These are phyloP conservation scores for Flagelloscypha sp. DNA, from an alignment of 768 basidiomycete species.

Conservation along the genomic window DNA sequence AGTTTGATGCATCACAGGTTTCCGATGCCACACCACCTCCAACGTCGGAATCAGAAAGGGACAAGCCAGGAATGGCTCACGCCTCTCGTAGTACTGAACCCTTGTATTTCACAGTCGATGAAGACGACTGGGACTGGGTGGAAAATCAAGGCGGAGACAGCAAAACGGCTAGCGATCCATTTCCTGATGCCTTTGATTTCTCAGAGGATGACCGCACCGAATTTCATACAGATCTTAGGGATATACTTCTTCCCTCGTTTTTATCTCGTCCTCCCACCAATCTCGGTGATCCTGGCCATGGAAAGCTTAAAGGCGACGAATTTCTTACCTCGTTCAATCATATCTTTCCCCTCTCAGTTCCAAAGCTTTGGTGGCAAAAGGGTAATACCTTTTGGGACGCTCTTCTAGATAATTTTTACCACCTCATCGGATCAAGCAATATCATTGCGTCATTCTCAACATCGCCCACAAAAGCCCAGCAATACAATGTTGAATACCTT, in stretches of 20 bases:
- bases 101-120: conserved; percentile 1
- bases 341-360: conserved; percentile 22
- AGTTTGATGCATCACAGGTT: conserved; percentile 4
- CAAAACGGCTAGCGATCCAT: no score
- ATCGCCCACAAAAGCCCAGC: conserved; percentile 14
- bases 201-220: conserved; percentile 1
- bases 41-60: conserved; percentile 1
- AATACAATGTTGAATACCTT: conserved; percentile 15
- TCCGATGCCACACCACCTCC: background rate
- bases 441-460: conserved; percentile 18
- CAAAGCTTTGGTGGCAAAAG: conserved; percentile 19
- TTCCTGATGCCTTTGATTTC: conserved; percentile 6
- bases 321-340: conserved; percentile 18
- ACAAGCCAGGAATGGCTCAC: background rate
- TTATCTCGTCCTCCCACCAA: conserved; percentile 21
- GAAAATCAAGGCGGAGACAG: conserved; percentile 1
- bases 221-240: conserved; percentile 14
- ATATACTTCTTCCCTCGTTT: conserved; percentile 13
- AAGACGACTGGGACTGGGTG: conserved; percentile 7
- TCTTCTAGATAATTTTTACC: conserved; percentile 15
- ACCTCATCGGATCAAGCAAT: conserved; percentile 19
- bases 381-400: conserved; percentile 4
- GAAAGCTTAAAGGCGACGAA: conserved; percentile 26
- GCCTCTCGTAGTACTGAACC: no score
- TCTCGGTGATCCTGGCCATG: conserved; percentile 22